Evolutionary conservation across 140 eudicot species (phyloP), one percentile per base, ranked within the genome.

Genomic region (Erigeron philadelphicus): DNA sequence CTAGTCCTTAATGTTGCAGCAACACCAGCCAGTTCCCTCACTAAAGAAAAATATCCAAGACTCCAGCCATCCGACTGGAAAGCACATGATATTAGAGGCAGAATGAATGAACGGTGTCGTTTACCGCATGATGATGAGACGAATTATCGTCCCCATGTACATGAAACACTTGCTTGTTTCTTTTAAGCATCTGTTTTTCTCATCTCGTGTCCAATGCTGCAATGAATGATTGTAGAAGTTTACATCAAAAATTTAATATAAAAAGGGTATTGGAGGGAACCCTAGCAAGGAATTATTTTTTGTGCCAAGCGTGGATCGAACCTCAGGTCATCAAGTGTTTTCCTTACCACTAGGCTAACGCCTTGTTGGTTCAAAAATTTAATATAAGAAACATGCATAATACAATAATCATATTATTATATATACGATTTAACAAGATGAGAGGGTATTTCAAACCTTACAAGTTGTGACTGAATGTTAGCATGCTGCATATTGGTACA

Each of bases 201-300:
- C 88, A 15, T 81, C 87, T 41, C 95, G 84, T 40, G 95, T 8
- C 96, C 97, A 91, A 70, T 91, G 95, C 96, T 88, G 87, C 77
- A 78, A 81, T 62, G 38, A 61, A 77, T 66, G 50, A 35, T 19
- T 44, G 41, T 66, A 31, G 12, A 25, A 43, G 16, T 35, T 23
- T 47, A 25, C 41, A 19, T 13, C 42, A 12, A 10, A 55, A 52
- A 5, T 9, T 44, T 16, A 15, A 53, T 5, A 9, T 2, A 6
- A 71, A 13, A 56, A 66, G n/a, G n/a, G n/a, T n/a, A n/a, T n/a
- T n/a, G n/a, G n/a, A n/a, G n/a, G n/a, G n/a, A n/a, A n/a, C n/a
- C n/a, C n/a, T n/a, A n/a, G n/a, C n/a, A n/a, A n/a, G n/a, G n/a
- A n/a, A n/a, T n/a, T n/a, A n/a, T n/a, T n/a, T n/a, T n/a, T n/a